These are phyloP conservation scores for Corymbia maculata DNA, from an alignment of 345 rosid genomes.

Conservation along the genomic window DNA sequence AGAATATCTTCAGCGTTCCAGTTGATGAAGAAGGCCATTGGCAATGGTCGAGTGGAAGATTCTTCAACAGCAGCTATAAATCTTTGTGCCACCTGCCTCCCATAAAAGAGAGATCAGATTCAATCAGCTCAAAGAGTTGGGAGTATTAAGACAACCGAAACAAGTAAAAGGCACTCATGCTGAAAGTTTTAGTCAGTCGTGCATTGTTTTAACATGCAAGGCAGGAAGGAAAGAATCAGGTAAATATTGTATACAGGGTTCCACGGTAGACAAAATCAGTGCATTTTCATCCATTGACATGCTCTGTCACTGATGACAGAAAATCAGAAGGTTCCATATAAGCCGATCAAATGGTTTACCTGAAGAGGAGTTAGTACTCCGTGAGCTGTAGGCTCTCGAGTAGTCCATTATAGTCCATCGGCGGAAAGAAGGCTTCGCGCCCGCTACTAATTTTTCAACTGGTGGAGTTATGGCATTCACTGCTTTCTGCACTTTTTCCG, in stretches of 20 bases:
- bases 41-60: conserved; percentile 20
- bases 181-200: background rate
- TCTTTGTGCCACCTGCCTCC: conserved; percentile 41
- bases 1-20: conserved; percentile 35
- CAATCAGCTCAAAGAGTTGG: too few species aligned
- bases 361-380: conserved; percentile 33
- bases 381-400: conserved; percentile 37
- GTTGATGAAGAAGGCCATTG: conserved; percentile 59
- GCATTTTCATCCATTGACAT: background rate
- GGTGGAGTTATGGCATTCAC: conserved; percentile 23
- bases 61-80: conserved; percentile 35
- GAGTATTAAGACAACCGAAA: background rate
- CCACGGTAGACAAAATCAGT: background rate
- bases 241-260: background rate
- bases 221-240: background rate
- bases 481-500: conserved; percentile 36
- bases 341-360: conserved; percentile 14
- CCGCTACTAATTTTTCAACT: background rate
- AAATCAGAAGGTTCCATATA: background rate
- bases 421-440: conserved; percentile 4
- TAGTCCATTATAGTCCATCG: conserved; percentile 49
- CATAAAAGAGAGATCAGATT: background rate
- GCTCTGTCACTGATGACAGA: background rate
- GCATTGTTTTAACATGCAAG: background rate
- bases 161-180: background rate